These are phyloP conservation scores for Plasmodium relictum DNA, from an alignment of 169 alveolate genomes.

Conservation along the genomic window DNA sequence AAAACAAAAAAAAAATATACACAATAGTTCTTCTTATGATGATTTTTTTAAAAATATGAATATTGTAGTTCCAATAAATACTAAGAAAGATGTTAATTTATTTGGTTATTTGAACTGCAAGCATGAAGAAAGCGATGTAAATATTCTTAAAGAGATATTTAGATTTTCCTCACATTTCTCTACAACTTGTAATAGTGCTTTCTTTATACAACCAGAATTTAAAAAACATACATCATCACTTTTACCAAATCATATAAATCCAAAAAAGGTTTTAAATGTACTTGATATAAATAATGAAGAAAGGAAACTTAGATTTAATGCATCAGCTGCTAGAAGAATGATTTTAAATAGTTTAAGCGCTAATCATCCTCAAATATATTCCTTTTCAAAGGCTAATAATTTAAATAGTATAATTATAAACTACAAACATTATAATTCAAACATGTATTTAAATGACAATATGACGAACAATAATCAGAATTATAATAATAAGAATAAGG, in stretches of 20 bases:
- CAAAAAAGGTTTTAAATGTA: constrained; percentile 57
- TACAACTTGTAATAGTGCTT: constrained; percentile 69
- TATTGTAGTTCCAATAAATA: constrained; percentile 29
- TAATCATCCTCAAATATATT: constrained; percentile 70
- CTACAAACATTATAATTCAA: constrained; percentile 3
- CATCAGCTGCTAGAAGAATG: constrained; percentile 75
- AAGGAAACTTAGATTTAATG: constrained; percentile 67
- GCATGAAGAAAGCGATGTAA: constrained; percentile 72
- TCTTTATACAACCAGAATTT: constrained; percentile 73
- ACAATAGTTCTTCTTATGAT: constrained; percentile 5
- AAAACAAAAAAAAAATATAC: not conserved
- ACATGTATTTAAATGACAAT: not conserved
- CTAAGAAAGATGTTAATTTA: constrained; percentile 28
- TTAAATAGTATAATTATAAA: constrained; percentile 8
- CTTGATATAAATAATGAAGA: constrained; percentile 75
- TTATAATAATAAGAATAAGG: not conserved
- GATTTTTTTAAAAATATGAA: constrained; percentile 60
- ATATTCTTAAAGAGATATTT: constrained; percentile 54
- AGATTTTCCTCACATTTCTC: constrained; percentile 56
- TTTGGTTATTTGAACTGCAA: constrained; percentile 65
- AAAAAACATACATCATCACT: constrained; percentile 58
- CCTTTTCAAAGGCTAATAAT: constrained; percentile 9
- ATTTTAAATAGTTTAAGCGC: constrained; percentile 66
- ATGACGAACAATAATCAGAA: not conserved
- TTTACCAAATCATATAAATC: constrained; percentile 60